Evolutionary conservation across 352 stramenopile species (phyloP).

Genomic region (Phytophthora constricta): DNA sequence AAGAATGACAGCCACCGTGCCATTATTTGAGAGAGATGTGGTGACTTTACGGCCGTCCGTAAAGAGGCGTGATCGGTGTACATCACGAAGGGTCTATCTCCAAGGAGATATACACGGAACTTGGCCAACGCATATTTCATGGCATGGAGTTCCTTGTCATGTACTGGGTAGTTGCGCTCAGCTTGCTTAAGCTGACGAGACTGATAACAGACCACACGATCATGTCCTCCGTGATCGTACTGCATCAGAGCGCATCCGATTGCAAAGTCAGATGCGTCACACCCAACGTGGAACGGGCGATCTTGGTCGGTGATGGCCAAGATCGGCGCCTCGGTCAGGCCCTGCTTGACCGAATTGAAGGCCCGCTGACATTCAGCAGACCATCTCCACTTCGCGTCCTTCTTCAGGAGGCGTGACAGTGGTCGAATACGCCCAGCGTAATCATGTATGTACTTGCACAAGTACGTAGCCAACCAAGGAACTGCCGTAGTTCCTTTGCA

Average conservation of each 20-base stretch:
- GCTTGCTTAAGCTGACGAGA: conserved; percentile 17
- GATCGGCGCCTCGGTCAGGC: neutral
- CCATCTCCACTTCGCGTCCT: conserved; percentile 17
- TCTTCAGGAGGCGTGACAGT: conserved; percentile 27
- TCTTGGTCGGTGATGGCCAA: neutral
- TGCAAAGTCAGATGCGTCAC: neutral
- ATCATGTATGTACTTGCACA: conserved; percentile 19
- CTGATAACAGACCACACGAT: conserved; percentile 21
- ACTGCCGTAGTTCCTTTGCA: conserved; percentile 14
- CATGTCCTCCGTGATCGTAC: neutral
- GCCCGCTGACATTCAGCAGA: conserved; percentile 12
- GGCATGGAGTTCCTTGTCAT: neutral
- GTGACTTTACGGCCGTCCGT: too few species aligned
- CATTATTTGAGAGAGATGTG: neutral
- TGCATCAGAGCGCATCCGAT: neutral
- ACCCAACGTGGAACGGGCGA: neutral
- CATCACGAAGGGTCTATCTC: too few species aligned
- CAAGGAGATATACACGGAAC: too few species aligned
- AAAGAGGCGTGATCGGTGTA: too few species aligned
- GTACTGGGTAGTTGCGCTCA: neutral
- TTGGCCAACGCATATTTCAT: too few species aligned
- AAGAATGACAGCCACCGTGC: neutral
- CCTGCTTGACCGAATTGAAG: conserved; percentile 22
- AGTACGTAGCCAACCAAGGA: conserved; percentile 27
- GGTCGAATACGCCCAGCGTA: conserved; percentile 15